These are phyloP conservation scores for Sanghuangporus baumii DNA, from an alignment of 1,284 basidiomycete genomes.

Conservation along the genomic window DNA sequence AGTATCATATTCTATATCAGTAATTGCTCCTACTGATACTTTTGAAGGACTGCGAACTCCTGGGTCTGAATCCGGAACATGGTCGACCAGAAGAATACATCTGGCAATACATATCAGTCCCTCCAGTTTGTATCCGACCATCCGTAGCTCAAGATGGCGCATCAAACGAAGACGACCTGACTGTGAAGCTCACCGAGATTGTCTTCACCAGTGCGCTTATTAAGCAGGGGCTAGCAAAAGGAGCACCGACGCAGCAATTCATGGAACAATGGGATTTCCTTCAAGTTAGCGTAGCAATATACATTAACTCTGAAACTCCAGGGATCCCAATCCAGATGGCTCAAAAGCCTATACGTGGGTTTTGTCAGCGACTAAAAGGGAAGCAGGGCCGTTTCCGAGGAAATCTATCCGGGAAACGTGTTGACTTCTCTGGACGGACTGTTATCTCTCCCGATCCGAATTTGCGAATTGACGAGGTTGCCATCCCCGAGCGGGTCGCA, in stretches of 20 bases:
- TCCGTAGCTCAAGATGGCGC: conserved; percentile 97
- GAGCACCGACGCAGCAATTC: conserved; percentile 82
- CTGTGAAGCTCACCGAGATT: conserved; percentile 96
- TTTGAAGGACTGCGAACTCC: conserved; percentile 84
- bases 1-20: conserved; percentile 19
- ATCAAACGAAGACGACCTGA: conserved; percentile 97
- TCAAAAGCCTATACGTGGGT: conserved; percentile 91
- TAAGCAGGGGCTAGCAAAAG: conserved; percentile 85
- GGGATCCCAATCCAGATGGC: conserved; percentile 83
- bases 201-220: conserved; percentile 94
- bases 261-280: conserved; percentile 99
- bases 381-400: conserved; percentile 99
- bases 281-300: conserved; percentile 92
- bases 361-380: conserved; percentile 97
- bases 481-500: conserved; percentile 94
- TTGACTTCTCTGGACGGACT: conserved; percentile 97
- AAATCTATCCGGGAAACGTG: conserved; percentile 97
- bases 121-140: conserved; percentile 95
- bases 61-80: conserved; percentile 85
- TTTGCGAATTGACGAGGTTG: conserved; percentile 95
- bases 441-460: conserved; percentile 99
- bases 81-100: conserved; percentile 97
- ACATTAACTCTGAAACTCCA: conserved; percentile 97
- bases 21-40: not conserved
- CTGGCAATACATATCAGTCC: conserved; percentile 99